Evolutionary conservation across 2,329 filamentous ascomycete species (phyloP).

Genomic region (Phialocephala subalpina): DNA sequence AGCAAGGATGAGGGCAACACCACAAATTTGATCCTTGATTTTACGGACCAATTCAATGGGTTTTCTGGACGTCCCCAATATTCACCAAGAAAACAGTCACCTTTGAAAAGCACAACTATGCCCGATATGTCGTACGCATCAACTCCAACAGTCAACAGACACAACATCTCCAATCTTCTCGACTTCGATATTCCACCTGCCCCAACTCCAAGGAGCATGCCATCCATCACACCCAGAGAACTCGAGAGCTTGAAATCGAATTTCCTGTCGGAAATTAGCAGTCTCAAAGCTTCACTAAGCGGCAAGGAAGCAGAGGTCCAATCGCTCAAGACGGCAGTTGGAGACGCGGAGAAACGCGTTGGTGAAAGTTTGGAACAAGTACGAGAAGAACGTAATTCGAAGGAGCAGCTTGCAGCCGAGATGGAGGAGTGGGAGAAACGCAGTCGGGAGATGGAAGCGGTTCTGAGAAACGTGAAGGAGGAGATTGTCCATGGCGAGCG

Average conservation of each 20-base stretch:
- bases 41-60: constrained; percentile 79
- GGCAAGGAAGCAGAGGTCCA: constrained; percentile 93
- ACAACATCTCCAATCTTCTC: constrained; percentile 71
- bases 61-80: constrained; percentile 51
- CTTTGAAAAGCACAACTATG: constrained; percentile 46
- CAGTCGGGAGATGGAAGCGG: constrained; percentile 83
- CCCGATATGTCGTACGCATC: constrained; percentile 37
- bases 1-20: constrained; percentile 59
- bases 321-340: constrained; percentile 85
- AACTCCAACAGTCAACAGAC: constrained; percentile 39
- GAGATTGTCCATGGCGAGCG: constrained; percentile 80
- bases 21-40: constrained; percentile 84
- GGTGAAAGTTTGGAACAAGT: constrained; percentile 86
- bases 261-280: constrained; percentile 92
- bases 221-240: constrained; percentile 89
- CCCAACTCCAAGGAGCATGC: constrained; percentile 90
- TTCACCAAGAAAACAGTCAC: constrained; percentile 63
- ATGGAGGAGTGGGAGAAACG: constrained; percentile 86
- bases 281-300: constrained; percentile 88
- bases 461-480: constrained; percentile 80
- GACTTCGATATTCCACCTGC: constrained; percentile 95
- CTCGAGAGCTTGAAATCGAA: constrained; percentile 90
- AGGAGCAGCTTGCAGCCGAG: constrained; percentile 77
- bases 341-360: constrained; percentile 90
- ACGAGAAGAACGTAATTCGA: constrained; percentile 75